Percentiles rank a stretch among this genome's conserved stretches.
Conservation (phyloP, 2,329 filamentous ascomycete genomes). For the Neopestalotiopsis sp. region DNA sequence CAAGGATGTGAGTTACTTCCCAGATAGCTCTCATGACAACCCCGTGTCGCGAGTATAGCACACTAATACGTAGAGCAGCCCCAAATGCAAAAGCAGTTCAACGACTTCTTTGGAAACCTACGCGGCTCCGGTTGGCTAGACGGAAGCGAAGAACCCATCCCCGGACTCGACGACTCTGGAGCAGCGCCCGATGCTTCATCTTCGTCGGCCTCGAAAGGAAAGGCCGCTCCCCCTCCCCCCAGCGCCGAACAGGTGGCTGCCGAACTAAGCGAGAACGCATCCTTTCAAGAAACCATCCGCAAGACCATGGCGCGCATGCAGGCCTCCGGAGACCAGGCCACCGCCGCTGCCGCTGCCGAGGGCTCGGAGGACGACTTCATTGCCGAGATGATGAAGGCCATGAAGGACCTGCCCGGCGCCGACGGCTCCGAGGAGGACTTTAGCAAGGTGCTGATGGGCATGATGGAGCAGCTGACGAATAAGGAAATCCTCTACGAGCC, state of each 20-base stretch:
- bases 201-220: slow-evolving; percentile 26
- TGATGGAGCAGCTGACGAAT: slow-evolving; percentile 99
- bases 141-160: slow-evolving; percentile 24
- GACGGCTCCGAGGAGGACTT: slow-evolving; percentile 79
- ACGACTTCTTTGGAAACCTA: slow-evolving; percentile 77
- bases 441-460: slow-evolving; percentile 91
- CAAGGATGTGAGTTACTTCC: slow-evolving; percentile 51
- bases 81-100: slow-evolving; percentile 80
- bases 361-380: slow-evolving; percentile 78
- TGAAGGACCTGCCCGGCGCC: slow-evolving; percentile 68
- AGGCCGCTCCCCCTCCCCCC: slow-evolving; percentile 24
- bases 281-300: slow-evolving; percentile 91
- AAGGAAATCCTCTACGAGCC: slow-evolving; percentile 98
- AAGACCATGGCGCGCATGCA: slow-evolving; percentile 97
- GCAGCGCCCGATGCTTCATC: slow-evolving; percentile 25
- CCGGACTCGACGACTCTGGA: too few relatives aligned
- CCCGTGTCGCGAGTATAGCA: background rate
- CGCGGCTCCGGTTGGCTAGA: slow-evolving; percentile 53
- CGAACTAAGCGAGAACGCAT: slow-evolving; percentile 59
- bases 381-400: slow-evolving; percentile 89
- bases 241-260: slow-evolving; percentile 33
- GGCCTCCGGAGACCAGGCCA: slow-evolving; percentile 82
- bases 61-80: slow-evolving; percentile 43
- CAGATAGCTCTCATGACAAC: background rate
- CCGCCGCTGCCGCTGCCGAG: slow-evolving; percentile 73